Evolutionary conservation across 1,284 basidiomycete species (phyloP).

Genomic region (Xanthoconium separans): DNA sequence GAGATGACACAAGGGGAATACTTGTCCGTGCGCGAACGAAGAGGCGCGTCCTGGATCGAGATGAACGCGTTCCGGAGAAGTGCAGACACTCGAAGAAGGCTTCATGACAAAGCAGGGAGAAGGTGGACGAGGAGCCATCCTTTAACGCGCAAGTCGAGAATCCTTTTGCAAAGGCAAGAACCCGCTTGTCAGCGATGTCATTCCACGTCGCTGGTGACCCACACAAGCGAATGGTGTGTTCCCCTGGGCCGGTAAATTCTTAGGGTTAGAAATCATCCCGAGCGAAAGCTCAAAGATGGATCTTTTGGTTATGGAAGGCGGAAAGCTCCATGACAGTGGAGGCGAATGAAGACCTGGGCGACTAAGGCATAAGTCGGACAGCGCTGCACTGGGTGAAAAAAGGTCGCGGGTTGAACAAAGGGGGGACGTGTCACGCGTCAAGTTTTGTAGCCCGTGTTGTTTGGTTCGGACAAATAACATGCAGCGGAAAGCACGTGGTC

Average conservation of each 20-base stretch:
- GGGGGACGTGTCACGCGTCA: not conserved
- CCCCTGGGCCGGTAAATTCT: slow-evolving; percentile 23
- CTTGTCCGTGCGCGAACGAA: slow-evolving; percentile 23
- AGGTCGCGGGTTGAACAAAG: slow-evolving; percentile 6
- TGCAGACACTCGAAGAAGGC: slow-evolving; percentile 12
- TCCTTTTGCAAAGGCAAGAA: not conserved
- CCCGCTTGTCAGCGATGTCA: slow-evolving; percentile 13
- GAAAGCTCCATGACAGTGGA: slow-evolving; percentile 21
- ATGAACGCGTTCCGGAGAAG: slow-evolving; percentile 31
- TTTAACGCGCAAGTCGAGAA: slow-evolving; percentile 5
- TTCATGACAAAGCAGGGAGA: slow-evolving; percentile 23
- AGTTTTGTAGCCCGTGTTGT: slow-evolving; percentile 19
- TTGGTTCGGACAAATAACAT: slow-evolving; percentile 31
- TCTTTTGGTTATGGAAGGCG: slow-evolving; percentile 33
- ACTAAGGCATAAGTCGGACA: slow-evolving; percentile 27
- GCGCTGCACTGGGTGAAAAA: slow-evolving; percentile 9
- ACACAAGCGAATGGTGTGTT: slow-evolving; percentile 19
- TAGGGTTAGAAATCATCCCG: slow-evolving; percentile 40
- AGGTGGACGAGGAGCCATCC: slow-evolving; percentile 5
- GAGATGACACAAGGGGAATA: slow-evolving; percentile 26
- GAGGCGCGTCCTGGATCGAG: slow-evolving; percentile 6
- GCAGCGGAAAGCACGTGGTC: slow-evolving; percentile 13
- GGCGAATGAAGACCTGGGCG: slow-evolving; percentile 30
- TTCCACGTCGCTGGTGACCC: slow-evolving; percentile 15
- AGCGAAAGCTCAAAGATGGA: slow-evolving; percentile 23